Conservation (phyloP, 371 early-diverging fungal genomes). For the Mortierella sp. region DNA sequence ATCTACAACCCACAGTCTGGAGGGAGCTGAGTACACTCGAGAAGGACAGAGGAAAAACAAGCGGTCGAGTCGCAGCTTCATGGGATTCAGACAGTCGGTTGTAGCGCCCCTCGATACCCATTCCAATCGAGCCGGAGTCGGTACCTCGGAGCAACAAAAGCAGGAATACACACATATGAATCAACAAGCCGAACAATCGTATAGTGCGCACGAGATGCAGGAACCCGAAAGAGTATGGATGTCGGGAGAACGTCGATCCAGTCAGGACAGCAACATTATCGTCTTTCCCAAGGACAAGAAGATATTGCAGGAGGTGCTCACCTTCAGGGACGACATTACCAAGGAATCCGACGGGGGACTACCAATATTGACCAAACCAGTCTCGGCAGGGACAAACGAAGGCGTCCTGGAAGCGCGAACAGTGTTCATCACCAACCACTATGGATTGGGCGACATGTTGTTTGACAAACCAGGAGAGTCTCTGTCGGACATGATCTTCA, state of each 20-base stretch:
- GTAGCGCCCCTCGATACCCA: slow-evolving; percentile 10
- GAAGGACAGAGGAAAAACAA: background rate
- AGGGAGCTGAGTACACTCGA: background rate
- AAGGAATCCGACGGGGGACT: background rate
- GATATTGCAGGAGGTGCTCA: slow-evolving; percentile 42
- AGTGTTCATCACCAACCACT: slow-evolving; percentile 4
- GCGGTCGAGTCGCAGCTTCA: slow-evolving; percentile 16
- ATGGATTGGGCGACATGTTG: slow-evolving; percentile 1
- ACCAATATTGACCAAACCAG: background rate
- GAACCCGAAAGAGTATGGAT: slow-evolving; percentile 10
- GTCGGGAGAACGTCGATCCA: slow-evolving; percentile 6
- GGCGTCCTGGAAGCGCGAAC: slow-evolving; percentile 9
- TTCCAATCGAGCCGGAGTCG: background rate
- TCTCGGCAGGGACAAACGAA: background rate
- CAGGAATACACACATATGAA: background rate
- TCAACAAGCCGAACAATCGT: slow-evolving; percentile 4
- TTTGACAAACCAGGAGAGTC: slow-evolving; percentile 23
- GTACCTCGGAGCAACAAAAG: background rate
- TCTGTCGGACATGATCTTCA: slow-evolving; percentile 44
- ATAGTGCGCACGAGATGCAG: slow-evolving; percentile 2
- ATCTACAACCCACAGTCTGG: slow-evolving; percentile 3
- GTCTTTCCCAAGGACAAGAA: slow-evolving; percentile 21
- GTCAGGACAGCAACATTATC: slow-evolving; percentile 19
- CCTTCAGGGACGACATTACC: slow-evolving; percentile 25
- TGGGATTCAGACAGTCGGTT: slow-evolving; percentile 22